phyloP scores from a whole-genome alignment of 2,329 filamentous ascomycete genomes.

The Diatrype stigma region DNA sequence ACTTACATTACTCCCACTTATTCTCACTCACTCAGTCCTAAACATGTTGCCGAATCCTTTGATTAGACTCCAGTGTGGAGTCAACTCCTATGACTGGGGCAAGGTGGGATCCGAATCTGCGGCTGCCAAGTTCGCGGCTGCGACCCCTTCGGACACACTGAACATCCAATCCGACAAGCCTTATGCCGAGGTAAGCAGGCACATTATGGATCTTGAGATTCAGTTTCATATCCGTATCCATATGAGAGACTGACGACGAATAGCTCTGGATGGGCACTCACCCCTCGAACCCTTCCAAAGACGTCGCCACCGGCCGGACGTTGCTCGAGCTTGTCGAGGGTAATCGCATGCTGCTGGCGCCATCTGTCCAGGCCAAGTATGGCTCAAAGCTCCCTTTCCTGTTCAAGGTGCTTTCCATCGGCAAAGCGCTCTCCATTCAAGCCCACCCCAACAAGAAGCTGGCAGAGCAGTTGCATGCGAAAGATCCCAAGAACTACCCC shows the following conservation, averaged over 20 bases:
- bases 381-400: slow-evolving; percentile 85
- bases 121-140: slow-evolving; percentile 83
- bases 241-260: slow-evolving; percentile 6
- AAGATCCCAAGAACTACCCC: slow-evolving; percentile 90
- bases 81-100: slow-evolving; percentile 99
- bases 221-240: background rate
- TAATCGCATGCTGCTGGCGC: slow-evolving; percentile 77
- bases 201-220: background rate
- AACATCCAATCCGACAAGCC: slow-evolving; percentile 80
- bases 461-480: slow-evolving; percentile 80
- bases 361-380: slow-evolving; percentile 69
- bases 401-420: slow-evolving; percentile 95
- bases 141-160: slow-evolving; percentile 72
- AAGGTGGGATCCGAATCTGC: slow-evolving; percentile 86
- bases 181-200: slow-evolving; percentile 74
- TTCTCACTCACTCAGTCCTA: background rate
- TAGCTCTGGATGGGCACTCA: slow-evolving; percentile 99
- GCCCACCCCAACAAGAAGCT: slow-evolving; percentile 95
- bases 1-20: slow-evolving; percentile 1
- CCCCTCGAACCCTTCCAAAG: slow-evolving; percentile 89
- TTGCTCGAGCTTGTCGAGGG: slow-evolving; percentile 84
- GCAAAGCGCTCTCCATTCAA: slow-evolving; percentile 94
- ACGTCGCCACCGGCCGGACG: slow-evolving; percentile 76
- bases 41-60: slow-evolving; percentile 68
- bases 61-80: slow-evolving; percentile 81